Evolutionary conservation across 768 basidiomycete genomes (phyloP), one percentile per base, ranked within the genome.

Genomic region (Asterophora parasitica): DNA sequence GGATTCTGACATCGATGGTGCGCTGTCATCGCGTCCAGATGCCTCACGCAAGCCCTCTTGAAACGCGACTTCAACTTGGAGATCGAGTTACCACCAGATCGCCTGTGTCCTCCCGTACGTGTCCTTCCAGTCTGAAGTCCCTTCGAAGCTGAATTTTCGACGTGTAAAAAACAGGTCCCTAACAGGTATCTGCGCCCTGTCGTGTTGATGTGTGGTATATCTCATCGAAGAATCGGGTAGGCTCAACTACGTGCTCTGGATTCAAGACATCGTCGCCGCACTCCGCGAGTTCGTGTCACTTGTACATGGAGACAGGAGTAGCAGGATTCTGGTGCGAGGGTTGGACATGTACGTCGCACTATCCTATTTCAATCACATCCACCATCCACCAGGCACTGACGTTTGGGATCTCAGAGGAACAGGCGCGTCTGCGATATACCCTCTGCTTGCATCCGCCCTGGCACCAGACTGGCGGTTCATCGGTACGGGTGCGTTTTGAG

Each of bases 361-460:
- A 7, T 33, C 27, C 35, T 45, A 6, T 32, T 37, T 11, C 46
- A 39, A 20, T 36, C 28, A 11, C 12, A 17, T 32, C n/a, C n/a
- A n/a, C n/a, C 23, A 23, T 23, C 23, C 23, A 23, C 23, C 23
- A 19, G 17, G 19, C 12, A 13, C n/a, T 20, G 32, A 48, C 7
- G 92, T 32, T 8, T 8, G 35, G 7, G 11, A 3, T 12, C 30
- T 3, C 10, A 55, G 53, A 39, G 95, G 95, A 16, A 95, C 93
- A 7, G 95, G 95, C 0, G 84, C 92, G 6, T 89, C 89, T 0
- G 87, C 82, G 0, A 91, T 98, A 46, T 98, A 96, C 55, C 85
- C 94, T 0, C 70, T 97, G 1, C 71, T 98, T 0, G 79, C 73
- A 0, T 85, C 83, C 54, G 69, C 70, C 1, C 55, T 79, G 30